Base-by-base conservation (phyloP, 2,329 filamentous ascomycete species). In the Alternaria solani region DNA sequence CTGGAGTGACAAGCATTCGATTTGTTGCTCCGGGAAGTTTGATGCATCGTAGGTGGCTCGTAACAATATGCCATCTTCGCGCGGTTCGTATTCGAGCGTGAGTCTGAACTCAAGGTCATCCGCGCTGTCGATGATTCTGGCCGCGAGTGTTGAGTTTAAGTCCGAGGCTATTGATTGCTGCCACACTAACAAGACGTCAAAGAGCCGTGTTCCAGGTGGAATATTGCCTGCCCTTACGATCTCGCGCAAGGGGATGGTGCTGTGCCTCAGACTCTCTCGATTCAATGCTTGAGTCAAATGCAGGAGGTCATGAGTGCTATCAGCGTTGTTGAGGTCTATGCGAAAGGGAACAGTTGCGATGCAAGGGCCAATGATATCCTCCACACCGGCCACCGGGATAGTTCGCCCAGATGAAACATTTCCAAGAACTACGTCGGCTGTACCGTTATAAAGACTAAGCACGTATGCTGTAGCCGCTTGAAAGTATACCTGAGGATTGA, bases 331-430 rank as follows among this genome's bases (percentile, higher is more conserved):
- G 0, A 90, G 69, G 59, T 91, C 82, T 4, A 89, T 77, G n/a
- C 92, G 85, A 1, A 93, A 80, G 2, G 94, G 94, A 7, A 95
- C 78, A 0, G 91, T 90, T 1, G 89, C 83, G 51, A 97, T 88
- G 68, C 91, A 95, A 9, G 94, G 94, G 0, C 94, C 94, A 57
- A 94, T 82, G 4, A 94, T 85, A 1, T 86, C 81, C 63, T 96
- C 92, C 34, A 96, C 87, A 0, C 84, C 86, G 4, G 83, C 73
- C 2, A 97, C 75, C 0, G 91, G 86, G n/a, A 93, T 77, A 1
- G 90, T 92, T 55, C 94, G 85, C 2, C 93, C 93, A 9, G 93
- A 96, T 12, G 91, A 91, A 4, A 97, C 91, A 1, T 88, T 90
- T 0, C 94, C 94, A 39, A 96, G 86, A 0, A 89, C 82, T 1